phyloP scores from a whole-genome alignment of 2,329 filamentous ascomycete genomes.

The Colletotrichum nymphaeae region DNA sequence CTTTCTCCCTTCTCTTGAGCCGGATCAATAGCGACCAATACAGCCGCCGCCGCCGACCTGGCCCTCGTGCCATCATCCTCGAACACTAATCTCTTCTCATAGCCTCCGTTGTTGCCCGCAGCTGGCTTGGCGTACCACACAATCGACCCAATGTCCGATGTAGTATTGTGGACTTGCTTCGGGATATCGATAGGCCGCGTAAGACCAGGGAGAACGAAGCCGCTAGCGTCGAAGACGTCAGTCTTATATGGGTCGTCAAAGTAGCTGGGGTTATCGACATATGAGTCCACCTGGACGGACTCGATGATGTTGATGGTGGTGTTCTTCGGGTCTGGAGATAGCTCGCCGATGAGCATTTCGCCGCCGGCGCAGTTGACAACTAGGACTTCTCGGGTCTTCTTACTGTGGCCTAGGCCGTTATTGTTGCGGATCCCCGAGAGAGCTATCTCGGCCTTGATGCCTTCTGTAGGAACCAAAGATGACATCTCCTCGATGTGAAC shows the following conservation, averaged over 20 bases:
- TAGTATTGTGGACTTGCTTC: conserved; percentile 43
- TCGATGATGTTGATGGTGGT: conserved; percentile 54
- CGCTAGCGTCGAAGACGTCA: conserved; percentile 59
- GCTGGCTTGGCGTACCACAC: conserved; percentile 54
- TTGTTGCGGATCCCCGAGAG: conserved; percentile 60
- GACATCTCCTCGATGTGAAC: conserved; percentile 33
- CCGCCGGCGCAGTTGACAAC: conserved; percentile 58
- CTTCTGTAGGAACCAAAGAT: conserved; percentile 37
- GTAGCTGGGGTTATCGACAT: conserved; percentile 69
- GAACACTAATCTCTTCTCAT: conserved; percentile 63
- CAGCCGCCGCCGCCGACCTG: conserved; percentile 60
- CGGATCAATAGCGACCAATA: conserved; percentile 65
- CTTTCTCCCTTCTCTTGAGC: conserved; percentile 53
- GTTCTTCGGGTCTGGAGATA: conserved; percentile 38
- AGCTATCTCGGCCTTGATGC: conserved; percentile 56
- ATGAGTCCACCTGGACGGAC: conserved; percentile 54
- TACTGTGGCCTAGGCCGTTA: conserved; percentile 67
- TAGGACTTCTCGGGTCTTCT: conserved; percentile 52
- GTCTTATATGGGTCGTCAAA: conserved; percentile 64
- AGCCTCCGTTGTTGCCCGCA: conserved; percentile 39
- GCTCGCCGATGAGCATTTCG: conserved; percentile 54
- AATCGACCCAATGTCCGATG: conserved; percentile 54
- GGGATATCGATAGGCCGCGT: conserved; percentile 51
- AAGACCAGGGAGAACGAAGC: conserved; percentile 63
- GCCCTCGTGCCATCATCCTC: conserved; percentile 66